Base-by-base conservation (phyloP, 441 rosid genomes). In the Lepidium campestre region DNA sequence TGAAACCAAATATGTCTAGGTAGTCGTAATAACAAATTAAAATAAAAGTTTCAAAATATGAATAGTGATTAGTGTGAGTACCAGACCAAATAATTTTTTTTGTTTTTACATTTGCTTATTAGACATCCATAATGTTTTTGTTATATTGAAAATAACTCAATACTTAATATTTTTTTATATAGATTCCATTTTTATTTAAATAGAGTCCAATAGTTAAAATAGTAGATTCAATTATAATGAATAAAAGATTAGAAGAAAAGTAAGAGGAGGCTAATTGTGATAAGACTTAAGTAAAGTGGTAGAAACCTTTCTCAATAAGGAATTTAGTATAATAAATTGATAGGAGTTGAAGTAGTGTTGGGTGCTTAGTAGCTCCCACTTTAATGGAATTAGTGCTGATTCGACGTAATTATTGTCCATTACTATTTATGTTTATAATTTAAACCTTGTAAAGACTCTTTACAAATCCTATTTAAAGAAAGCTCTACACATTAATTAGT, bases 321-420 rank as follows among this genome's bases (percentile, higher is more conserved):
- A 57, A 72, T 15, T 48, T n/a, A n/a, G n/a, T n/a, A 70, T 13
- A 13, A 22, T 42, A 34, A 7, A 62, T 19, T 55, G 25, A 56
- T 42, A 63, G 18, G 49, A 71, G 56, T 62, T 45, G 61, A 27
- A 55, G 40, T 63, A 48, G 53, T 55, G 75, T 41, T 78, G 49
- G 74, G 18, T 59, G 42, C 48, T 17, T 57, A 54, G 61, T 22
- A 37, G 54, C 75, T 73, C 67, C 82, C 78, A 68, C 85, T 77
- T 64, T 37, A 52, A 36, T 59, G 79, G 76, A 77, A 73, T 37
- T 68, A 71, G 80, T 80, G 88, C 72, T 45, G 48, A 67, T 63
- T 77, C 56, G 79, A 79, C 80, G 50, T 79, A 72, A 15, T 57
- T 80, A 79, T 79, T 73, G 78, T 71, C 59, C 42, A n/a, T 63